These are phyloP conservation scores for Paramyrothecium sp. DNA, from an alignment of 2,329 filamentous ascomycete genomes.

Conservation along the genomic window DNA sequence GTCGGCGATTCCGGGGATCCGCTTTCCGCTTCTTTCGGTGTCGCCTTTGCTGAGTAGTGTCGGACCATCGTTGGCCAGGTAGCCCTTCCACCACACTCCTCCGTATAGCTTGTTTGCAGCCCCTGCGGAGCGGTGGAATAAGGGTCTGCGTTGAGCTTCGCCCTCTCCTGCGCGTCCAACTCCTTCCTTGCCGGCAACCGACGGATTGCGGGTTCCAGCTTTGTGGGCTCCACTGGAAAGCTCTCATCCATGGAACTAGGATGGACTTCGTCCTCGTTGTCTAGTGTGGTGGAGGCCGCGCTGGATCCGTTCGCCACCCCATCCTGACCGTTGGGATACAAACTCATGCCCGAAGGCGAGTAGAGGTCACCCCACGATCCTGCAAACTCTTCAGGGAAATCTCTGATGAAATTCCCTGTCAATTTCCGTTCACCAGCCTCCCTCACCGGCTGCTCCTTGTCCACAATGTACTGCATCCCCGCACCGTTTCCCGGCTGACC, in stretches of 20 bases:
- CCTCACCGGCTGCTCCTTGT: background rate
- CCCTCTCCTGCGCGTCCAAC: constrained; percentile 7
- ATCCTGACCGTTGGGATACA: constrained; percentile 17
- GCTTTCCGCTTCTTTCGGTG: background rate
- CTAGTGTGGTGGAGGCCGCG: background rate
- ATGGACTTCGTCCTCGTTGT: constrained; percentile 24
- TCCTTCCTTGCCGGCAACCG: constrained; percentile 12
- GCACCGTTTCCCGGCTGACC: constrained; percentile 7
- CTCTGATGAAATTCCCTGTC: constrained; percentile 47
- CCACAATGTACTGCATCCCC: constrained; percentile 6
- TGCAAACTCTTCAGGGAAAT: constrained; percentile 52
- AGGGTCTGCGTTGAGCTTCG: constrained; percentile 26
- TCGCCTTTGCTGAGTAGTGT: constrained; percentile 16
- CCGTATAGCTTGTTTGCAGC: constrained; percentile 44
- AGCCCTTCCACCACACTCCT: constrained; percentile 36
- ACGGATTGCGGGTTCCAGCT: constrained; percentile 27
- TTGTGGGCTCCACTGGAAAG: constrained; percentile 27
- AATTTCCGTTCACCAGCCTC: constrained; percentile 15
- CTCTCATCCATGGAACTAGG: constrained; percentile 40
- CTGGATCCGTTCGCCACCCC: background rate
- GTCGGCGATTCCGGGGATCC: constrained; percentile 7
- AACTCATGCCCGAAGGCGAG: constrained; percentile 19
- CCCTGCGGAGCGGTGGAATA: constrained; percentile 47
- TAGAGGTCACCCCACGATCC: constrained; percentile 36
- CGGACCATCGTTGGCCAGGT: constrained; percentile 35